A percentile compares a stretch with the other conserved stretches of the same genome.
Evolutionary conservation across 2,329 filamentous ascomycete species (phyloP).

Genomic region (Alternaria consortialis): DNA sequence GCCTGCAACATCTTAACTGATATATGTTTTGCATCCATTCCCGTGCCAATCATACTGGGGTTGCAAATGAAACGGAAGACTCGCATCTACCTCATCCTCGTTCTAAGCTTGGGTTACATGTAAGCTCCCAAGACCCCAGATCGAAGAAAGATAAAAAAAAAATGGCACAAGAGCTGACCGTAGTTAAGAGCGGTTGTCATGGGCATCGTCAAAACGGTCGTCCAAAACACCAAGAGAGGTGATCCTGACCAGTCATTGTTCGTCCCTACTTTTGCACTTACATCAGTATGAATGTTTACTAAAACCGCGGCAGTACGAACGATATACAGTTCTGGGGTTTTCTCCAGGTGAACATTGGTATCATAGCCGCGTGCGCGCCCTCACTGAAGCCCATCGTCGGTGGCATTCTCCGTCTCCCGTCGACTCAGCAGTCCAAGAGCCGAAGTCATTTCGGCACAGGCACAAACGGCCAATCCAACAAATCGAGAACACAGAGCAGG

Average conservation of each 20-base stretch:
- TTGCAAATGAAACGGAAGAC: not conserved
- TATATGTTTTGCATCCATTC: constrained; percentile 1
- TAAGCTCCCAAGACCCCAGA: not conserved
- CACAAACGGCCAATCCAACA: not conserved
- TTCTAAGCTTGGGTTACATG: constrained; percentile 1
- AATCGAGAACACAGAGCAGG: not conserved
- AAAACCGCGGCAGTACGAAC: not conserved
- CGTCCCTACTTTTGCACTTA: not conserved
- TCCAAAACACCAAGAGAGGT: not conserved
- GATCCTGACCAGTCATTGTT: constrained; percentile 1
- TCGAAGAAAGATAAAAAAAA: no score
- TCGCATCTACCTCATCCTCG: not conserved
- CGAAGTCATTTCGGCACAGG: not conserved
- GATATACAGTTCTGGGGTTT: constrained; percentile 4
- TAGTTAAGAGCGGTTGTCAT: not conserved
- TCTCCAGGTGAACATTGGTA: constrained; percentile 1
- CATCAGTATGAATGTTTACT: not conserved
- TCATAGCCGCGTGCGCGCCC: not conserved
- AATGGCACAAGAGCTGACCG: not conserved
- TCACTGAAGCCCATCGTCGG: constrained; percentile 1
- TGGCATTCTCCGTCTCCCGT: not conserved
- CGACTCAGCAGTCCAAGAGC: not conserved
- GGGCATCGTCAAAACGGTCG: not conserved
- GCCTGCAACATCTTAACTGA: not conserved
- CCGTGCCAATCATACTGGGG: not conserved